Base-by-base conservation (phyloP, 371 early-diverging fungal species). In the Blyttiomyces sp. region DNA sequence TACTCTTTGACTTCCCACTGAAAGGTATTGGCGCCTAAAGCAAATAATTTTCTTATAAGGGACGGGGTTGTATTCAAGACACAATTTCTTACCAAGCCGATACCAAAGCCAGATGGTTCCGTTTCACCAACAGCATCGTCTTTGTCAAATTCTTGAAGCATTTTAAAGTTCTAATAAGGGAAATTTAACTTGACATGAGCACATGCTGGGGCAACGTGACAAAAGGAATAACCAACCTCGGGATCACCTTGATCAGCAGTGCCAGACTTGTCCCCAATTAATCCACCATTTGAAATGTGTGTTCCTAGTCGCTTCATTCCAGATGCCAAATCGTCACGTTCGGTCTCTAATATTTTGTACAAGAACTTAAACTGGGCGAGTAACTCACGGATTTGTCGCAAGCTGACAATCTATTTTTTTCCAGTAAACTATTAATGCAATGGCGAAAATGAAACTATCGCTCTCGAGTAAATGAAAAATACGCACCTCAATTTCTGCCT, bases 81-180 rank as follows among this genome's bases (percentile, higher is more conserved):
- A 49, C 32, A 5, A 28, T 23, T 16, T 13, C 66, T 54, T 64
- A 74, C 82, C 66, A 82, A 28, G 4, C 83, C 83, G 32, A 82
- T 62, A 7, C 77, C 75, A 59, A 82, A 82, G 9, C 83, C 81
- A 26, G 43, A 51, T 0, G 75, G 68, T 43, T 82, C 83, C 4
- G 74, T 58, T 1, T 82, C 83, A 17, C 83, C 83, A 19, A 82
- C 83, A 11, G 75, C 71, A 19, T 76, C 81, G 33, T 82, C 77
- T 17, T 57, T 59, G 24, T 77, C 76, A 32, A 16, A 34, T 1
- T 60, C 55, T n/a, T 49, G 58, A 31, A 48, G 34, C 23, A 28
- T 28, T 45, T 33, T 19, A 17, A 45, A 19, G 19, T 13, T 33
- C 58, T 48, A 21, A n/a, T 21, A 48, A 34, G 16, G 30, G 31